phyloP scores from a whole-genome alignment of 305 asterid genomes.

The Plantago coronopus region DNA sequence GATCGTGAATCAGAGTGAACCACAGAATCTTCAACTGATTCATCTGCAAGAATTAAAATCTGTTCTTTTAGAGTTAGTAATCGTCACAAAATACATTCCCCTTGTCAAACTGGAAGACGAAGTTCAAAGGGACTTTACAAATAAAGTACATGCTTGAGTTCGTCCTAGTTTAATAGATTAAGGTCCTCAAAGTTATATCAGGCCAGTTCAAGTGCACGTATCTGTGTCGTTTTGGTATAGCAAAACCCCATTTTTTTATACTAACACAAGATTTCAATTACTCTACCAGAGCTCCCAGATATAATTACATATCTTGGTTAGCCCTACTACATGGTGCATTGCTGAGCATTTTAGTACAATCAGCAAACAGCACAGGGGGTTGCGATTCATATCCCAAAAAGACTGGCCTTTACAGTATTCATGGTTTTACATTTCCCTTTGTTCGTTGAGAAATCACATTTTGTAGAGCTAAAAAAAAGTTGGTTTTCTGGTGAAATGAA shows the following conservation, averaged over 20 bases:
- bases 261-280: too few species aligned
- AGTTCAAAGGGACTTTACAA: too few species aligned
- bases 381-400: background rate
- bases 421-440: too few species aligned
- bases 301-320: background rate
- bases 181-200: too few species aligned
- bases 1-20: constrained; percentile 97
- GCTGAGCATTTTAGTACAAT: background rate
- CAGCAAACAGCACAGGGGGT: background rate
- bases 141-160: too few species aligned
- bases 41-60: constrained; percentile 99
- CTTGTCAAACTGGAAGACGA: too few species aligned
- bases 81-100: constrained; percentile 19
- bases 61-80: constrained; percentile 76
- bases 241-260: too few species aligned
- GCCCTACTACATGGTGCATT: background rate
- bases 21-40: constrained; percentile 88
- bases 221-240: too few species aligned
- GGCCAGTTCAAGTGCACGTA: too few species aligned
- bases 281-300: too few species aligned
- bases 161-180: too few species aligned
- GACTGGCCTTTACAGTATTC: background rate
- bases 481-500: background rate
- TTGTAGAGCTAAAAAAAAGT: background rate
- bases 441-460: constrained; percentile 1